phyloP scores from a whole-genome alignment of 2,329 filamentous ascomycete species.

The Claviceps arundinis region DNA sequence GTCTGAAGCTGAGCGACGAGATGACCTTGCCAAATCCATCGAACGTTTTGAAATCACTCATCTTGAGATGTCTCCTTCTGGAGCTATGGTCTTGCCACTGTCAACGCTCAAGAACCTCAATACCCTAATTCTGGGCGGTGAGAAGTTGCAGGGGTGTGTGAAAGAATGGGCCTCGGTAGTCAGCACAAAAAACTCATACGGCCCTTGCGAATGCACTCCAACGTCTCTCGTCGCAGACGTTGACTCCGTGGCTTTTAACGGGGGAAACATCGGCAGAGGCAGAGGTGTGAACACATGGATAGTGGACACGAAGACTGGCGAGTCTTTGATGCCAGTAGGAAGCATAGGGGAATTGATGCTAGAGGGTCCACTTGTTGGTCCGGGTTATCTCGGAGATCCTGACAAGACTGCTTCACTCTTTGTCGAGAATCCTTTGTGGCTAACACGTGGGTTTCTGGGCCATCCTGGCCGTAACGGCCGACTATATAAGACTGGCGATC shows the following conservation, averaged over 20 bases:
- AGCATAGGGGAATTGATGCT: conserved; percentile 7
- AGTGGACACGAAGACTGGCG: conserved; percentile 2
- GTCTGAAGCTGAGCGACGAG: conserved; percentile 4
- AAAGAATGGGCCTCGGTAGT: conserved; percentile 1
- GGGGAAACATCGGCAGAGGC: conserved; percentile 8
- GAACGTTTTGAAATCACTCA: conserved; percentile 1
- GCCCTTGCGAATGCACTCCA: conserved; percentile 3
- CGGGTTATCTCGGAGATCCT: conserved; percentile 7
- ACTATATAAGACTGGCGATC: conserved; percentile 23
- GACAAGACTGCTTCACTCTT: conserved; percentile 7
- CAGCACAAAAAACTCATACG: conserved; percentile 3
- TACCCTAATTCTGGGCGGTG: conserved; percentile 3
- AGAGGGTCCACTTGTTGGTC: conserved; percentile 8
- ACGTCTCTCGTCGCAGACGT: conserved; percentile 6
- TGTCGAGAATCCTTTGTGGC: conserved; percentile 20
- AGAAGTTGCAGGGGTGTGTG: not conserved
- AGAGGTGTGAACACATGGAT: conserved; percentile 7
- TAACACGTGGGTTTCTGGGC: conserved; percentile 10
- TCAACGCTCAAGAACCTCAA: not conserved
- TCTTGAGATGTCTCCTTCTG: conserved; percentile 2
- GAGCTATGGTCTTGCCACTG: not conserved
- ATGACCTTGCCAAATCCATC: conserved; percentile 1
- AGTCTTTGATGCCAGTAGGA: conserved; percentile 6
- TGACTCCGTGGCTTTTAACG: conserved; percentile 12
- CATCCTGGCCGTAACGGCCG: conserved; percentile 3